Percentiles rank a stretch among this genome's conserved stretches.
Evolutionary conservation across 345 rosid genomes (phyloP).

Genomic region (Citrus glauca): DNA sequence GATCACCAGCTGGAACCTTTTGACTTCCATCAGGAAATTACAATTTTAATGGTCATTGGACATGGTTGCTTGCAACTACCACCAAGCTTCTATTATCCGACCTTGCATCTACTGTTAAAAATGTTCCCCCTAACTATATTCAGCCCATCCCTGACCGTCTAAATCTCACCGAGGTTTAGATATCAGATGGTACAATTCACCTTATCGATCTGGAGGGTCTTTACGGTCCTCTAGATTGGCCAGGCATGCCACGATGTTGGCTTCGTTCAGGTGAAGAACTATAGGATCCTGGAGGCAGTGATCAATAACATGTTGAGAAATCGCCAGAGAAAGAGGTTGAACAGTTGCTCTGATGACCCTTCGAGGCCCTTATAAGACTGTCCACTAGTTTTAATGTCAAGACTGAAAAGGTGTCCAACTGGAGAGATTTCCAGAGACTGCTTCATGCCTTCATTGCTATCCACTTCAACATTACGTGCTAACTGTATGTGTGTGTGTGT

Average conservation of each 20-base stretch:
- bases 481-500: neutral
- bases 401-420: conserved; percentile 61
- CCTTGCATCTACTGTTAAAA: conserved; percentile 29
- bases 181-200: conserved; percentile 44
- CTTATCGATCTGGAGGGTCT: conserved; percentile 58
- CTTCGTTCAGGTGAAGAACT: conserved; percentile 68
- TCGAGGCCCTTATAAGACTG: conserved; percentile 41
- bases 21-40: neutral
- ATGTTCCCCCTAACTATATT: conserved; percentile 43
- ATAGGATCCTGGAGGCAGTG: conserved; percentile 39
- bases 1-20: no score
- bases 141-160: conserved; percentile 68
- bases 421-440: conserved; percentile 74
- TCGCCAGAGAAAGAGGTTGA: conserved; percentile 63
- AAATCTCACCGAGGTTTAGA: conserved; percentile 35
- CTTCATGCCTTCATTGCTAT: conserved; percentile 47
- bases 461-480: conserved; percentile 55
- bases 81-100: conserved; percentile 42
- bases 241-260: conserved; percentile 55
- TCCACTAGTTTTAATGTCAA: conserved; percentile 80
- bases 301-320: conserved; percentile 29
- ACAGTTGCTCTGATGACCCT: conserved; percentile 63
- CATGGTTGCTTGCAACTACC: neutral
- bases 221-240: conserved; percentile 44
- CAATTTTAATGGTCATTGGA: neutral